Conservation (phyloP, 2,329 filamentous ascomycete genomes). For the Juglanconis juglandina region DNA sequence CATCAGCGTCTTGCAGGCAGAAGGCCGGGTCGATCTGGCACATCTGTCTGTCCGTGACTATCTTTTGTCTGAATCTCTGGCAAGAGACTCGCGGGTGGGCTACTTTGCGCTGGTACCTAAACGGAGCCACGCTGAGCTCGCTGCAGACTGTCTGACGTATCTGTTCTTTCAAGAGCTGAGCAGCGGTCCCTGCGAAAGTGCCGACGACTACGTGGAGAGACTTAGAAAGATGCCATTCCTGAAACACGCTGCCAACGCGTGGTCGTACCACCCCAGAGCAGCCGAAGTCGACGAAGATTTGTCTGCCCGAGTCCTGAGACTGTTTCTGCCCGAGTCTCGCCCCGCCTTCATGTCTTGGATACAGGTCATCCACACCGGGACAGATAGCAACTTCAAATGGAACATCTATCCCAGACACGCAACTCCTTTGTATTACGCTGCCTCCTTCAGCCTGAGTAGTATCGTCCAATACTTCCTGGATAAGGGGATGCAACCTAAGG, state of each 20-base stretch:
- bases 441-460: background rate
- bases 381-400: constrained; percentile 7
- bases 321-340: constrained; percentile 1
- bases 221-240: constrained; percentile 1
- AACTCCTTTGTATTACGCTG: constrained; percentile 6
- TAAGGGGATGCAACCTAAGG: background rate
- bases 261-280: constrained; percentile 1
- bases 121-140: background rate
- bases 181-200: background rate
- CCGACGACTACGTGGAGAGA: constrained; percentile 2
- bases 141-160: constrained; percentile 3
- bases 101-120: background rate
- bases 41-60: constrained; percentile 3
- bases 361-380: background rate
- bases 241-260: constrained; percentile 1
- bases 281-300: background rate
- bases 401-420: constrained; percentile 5
- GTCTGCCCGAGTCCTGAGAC: background rate
- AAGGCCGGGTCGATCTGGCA: background rate
- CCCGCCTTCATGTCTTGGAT: constrained; percentile 7
- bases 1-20: background rate
- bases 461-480: background rate
- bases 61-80: background rate
- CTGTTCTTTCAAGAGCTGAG: background rate
- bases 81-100: background rate